Base-by-base conservation (phyloP, 495 filamentous ascomycete species). In the Tuber umbilicatum region DNA sequence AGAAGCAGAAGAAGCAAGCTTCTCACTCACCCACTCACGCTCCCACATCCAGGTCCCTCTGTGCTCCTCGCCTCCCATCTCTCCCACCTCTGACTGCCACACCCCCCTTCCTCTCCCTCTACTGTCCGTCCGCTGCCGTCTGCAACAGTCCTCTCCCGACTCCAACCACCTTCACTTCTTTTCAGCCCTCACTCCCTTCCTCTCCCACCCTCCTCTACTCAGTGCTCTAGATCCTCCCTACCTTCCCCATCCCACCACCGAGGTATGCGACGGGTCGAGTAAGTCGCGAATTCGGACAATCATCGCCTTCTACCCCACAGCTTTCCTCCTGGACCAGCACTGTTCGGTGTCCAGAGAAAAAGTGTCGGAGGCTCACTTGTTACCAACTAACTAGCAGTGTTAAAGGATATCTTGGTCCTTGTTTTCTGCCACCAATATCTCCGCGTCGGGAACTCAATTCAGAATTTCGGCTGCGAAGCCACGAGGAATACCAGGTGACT, bases 231-330 rank as follows among this genome's bases (percentile, higher is more conserved):
- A 43, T 64, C 43, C 72, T 31, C 45, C 69, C 72, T 71, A 42
- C 70, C 72, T 73, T 73, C 38, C 60, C 76, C 45, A 43, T 77
- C 69, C 74, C 68, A 70, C 55, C 55, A 31, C 55, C 42, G 74
- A 76, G 64, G 70, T 23, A 79, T 79, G 77, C 77, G 64, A 75
- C 76, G 70, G 72, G 73, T 73, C 69, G 55, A 64, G 68, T 69
- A 74, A 42, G 71, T 79, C 72, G 77, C 78, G 77, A 79, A 70
- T 76, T 78, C 76, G 43, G 76, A 75, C 41, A 70, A 70, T 76
- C 74, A 60, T 27, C 14, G 35, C 55, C 27, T 72, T 64, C 73
- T 77, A 43, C 64, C 68, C 37, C 50, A 55, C 70, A 37, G 68
- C 31, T 41, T 69, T 76, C 69, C 68, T 76, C 75, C 74, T 76